Conservation (phyloP, 441 rosid species). For the Daphne laureola region DNA sequence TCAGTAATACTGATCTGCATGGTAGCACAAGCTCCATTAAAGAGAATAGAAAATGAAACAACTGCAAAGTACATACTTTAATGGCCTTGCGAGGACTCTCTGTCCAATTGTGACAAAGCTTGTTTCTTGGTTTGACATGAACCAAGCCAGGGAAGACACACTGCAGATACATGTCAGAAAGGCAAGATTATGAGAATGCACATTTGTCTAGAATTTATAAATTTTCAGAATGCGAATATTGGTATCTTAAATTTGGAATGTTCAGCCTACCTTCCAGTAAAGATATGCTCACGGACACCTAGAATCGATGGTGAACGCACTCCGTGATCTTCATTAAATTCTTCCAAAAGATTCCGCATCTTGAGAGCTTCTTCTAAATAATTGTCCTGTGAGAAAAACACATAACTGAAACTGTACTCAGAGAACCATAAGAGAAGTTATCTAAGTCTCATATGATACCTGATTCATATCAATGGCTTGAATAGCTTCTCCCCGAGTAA, state of each 20-base stretch:
- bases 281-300: conserved; percentile 94
- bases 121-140: conserved; percentile 94
- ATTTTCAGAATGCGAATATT: conserved; percentile 6
- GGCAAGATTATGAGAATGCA: neutral
- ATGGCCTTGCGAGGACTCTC: conserved; percentile 91
- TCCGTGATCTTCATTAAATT: conserved; percentile 91
- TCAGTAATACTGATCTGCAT: no score
- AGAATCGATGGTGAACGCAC: conserved; percentile 85
- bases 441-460: conserved; percentile 25
- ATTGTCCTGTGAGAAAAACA: conserved; percentile 56
- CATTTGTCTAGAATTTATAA: neutral
- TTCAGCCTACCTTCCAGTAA: conserved; percentile 73
- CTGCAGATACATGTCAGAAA: conserved; percentile 28
- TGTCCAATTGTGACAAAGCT: conserved; percentile 95
- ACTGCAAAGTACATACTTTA: conserved; percentile 46
- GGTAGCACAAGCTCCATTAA: no score
- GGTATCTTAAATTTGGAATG: neutral
- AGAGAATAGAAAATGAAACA: neutral
- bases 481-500: conserved; percentile 92
- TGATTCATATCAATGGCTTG: conserved; percentile 97
- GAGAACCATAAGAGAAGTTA: neutral
- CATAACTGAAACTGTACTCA: conserved; percentile 3
- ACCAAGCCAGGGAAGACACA: conserved; percentile 97
- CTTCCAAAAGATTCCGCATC: conserved; percentile 94
- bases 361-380: conserved; percentile 96